Evolutionary conservation across 2,329 filamentous ascomycete genomes (phyloP).

Genomic region (Verticillium zaregamsianum): DNA sequence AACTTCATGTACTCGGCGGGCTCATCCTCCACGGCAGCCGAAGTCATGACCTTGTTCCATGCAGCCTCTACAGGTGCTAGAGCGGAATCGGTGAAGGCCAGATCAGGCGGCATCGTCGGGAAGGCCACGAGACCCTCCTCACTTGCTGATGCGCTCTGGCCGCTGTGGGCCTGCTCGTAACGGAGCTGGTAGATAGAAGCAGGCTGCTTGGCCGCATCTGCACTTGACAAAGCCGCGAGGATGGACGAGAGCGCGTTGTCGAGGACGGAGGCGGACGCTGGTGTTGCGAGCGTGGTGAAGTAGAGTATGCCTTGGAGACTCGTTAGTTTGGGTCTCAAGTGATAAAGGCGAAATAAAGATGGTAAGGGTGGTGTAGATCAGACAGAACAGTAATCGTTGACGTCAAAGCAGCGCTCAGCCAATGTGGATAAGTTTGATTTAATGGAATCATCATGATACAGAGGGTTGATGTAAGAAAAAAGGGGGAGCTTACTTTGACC

Average conservation of each 20-base stretch:
- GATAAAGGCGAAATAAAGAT: neutral
- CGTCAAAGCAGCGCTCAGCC: constrained; percentile 89
- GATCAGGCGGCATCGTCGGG: constrained; percentile 54
- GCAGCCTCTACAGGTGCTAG: constrained; percentile 63
- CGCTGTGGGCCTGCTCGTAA: constrained; percentile 46
- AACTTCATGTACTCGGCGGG: constrained; percentile 67
- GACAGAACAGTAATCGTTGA: constrained; percentile 64
- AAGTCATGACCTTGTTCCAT: constrained; percentile 63
- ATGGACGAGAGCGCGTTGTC: constrained; percentile 37
- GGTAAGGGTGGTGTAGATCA: constrained; percentile 14
- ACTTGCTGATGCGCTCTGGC: constrained; percentile 23
- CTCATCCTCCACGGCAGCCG: constrained; percentile 38
- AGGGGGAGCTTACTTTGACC: constrained; percentile 72
- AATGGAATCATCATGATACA: constrained; percentile 76
- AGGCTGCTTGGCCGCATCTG: constrained; percentile 21
- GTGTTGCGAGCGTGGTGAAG: constrained; percentile 31
- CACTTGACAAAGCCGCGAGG: constrained; percentile 21
- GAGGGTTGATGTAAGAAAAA: constrained; percentile 12
- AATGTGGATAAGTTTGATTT: constrained; percentile 99
- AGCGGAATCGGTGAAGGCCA: constrained; percentile 70
- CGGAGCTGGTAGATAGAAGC: constrained; percentile 46
- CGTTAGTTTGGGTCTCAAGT: constrained; percentile 21
- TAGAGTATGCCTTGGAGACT: constrained; percentile 25
- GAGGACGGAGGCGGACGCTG: constrained; percentile 30
- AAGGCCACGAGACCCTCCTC: constrained; percentile 48